These are phyloP conservation scores for Saccharomycopsis guyanensis DNA, from an alignment of 805 yeast genomes.

Conservation along the genomic window DNA sequence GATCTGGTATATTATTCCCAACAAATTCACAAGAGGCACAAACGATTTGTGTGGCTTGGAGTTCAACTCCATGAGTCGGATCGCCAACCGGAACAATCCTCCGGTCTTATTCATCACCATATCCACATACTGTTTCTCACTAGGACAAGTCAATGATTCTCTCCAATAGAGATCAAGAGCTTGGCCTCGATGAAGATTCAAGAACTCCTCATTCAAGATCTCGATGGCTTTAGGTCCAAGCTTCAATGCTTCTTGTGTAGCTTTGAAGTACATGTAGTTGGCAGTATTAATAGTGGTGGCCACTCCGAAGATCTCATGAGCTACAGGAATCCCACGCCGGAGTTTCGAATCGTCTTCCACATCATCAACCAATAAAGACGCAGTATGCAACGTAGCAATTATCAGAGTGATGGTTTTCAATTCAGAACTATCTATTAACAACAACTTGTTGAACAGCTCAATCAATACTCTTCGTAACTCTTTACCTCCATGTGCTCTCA, in stretches of 20 bases:
- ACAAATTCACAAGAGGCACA: constrained; percentile 56
- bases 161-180: constrained; percentile 88
- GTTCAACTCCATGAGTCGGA: constrained; percentile 46
- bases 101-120: constrained; percentile 91
- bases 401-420: constrained; percentile 37
- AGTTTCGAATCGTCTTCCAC: constrained; percentile 71
- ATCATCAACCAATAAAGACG: constrained; percentile 74
- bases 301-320: constrained; percentile 69
- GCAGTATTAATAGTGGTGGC: constrained; percentile 81
- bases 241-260: constrained; percentile 43
- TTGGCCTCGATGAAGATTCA: constrained; percentile 83
- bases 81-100: constrained; percentile 73
- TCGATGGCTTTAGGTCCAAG: constrained; percentile 29
- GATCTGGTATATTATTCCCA: constrained; percentile 83
- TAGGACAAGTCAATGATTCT: constrained; percentile 52
- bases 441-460: constrained; percentile 44
- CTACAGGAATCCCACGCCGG: constrained; percentile 72
- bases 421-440: constrained; percentile 34
- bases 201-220: constrained; percentile 62
- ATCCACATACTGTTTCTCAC: constrained; percentile 52
- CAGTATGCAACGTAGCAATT: constrained; percentile 55
- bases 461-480: constrained; percentile 44
- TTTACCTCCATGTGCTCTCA: constrained; percentile 47
- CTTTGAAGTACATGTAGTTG: constrained; percentile 71
- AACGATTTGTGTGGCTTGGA: constrained; percentile 26